These are phyloP conservation scores for Metschnikowia lochheadii DNA, from an alignment of 805 yeast genomes.

Conservation along the genomic window DNA sequence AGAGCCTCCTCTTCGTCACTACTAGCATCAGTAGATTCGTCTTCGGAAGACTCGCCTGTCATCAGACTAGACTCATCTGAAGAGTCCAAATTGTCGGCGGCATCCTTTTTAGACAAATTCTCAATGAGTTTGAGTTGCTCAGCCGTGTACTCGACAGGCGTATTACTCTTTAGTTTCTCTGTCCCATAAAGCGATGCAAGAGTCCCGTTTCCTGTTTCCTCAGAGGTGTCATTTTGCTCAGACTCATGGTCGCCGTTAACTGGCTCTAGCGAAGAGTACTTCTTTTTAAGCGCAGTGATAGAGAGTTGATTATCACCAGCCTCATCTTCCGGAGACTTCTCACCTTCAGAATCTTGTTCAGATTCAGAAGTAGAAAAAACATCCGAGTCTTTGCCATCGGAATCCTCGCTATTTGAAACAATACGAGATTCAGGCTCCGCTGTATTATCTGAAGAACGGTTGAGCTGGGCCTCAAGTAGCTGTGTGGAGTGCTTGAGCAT, in stretches of 20 bases:
- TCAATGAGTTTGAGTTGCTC: conserved; percentile 31
- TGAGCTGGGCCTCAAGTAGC: conserved; percentile 78
- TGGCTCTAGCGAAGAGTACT: conserved; percentile 46
- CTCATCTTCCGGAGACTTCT: conserved; percentile 13
- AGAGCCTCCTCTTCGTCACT: neutral
- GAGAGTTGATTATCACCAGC: conserved; percentile 48
- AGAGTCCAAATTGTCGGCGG: conserved; percentile 17
- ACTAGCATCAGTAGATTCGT: conserved; percentile 1
- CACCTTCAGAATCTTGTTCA: conserved; percentile 22
- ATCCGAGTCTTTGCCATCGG: conserved; percentile 18
- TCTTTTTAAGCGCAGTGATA: conserved; percentile 51
- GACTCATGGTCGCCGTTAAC: conserved; percentile 3
- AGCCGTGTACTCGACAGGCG: conserved; percentile 27
- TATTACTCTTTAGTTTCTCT: neutral
- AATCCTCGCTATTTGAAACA: conserved; percentile 22
- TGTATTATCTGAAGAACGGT: conserved; percentile 29
- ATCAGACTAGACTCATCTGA: conserved; percentile 19
- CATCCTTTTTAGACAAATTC: conserved; percentile 10
- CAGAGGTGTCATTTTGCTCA: conserved; percentile 17
- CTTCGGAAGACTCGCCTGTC: conserved; percentile 17
- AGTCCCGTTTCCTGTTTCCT: conserved; percentile 8
- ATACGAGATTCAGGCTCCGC: conserved; percentile 20
- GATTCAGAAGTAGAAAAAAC: conserved; percentile 16
- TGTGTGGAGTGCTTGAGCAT: conserved; percentile 91
- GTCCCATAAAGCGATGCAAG: neutral